Base-by-base conservation (phyloP, 2,329 filamentous ascomycete species). In the Curvularia verruculosa region DNA sequence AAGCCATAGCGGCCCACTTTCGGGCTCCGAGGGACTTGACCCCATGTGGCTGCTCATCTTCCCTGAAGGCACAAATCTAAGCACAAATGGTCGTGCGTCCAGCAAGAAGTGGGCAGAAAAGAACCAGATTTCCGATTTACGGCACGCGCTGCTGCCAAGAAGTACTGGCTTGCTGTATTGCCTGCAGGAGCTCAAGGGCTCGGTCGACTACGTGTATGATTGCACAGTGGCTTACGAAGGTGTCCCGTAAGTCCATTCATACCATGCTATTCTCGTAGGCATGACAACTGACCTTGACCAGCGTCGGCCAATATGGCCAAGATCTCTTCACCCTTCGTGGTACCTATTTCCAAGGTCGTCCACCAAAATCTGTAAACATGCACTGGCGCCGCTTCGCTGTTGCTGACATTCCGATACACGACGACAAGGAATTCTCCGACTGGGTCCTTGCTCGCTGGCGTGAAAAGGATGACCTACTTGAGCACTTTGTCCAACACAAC, bases 181-280 rank as follows among this genome's bases (percentile, higher is more conserved):
- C 69, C 80, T 96, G 34, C 87, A 87, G 58, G 89, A 96, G 76
- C 81, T 96, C 10, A 84, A 86, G 67, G 85, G 82, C 6, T 89
- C 88, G 0, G 84, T 95, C 0, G 90, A 94, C 4, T 96, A 90
- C 73, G 82, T 96, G 15, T 96, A 96, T 71, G 92, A 96, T 78
- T 97, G 94, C 77, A 98, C 95, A 0, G 87, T 99, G 53, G 93
- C 91, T 13, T 99, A 99, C 74, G 94, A 97, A 77, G 95, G 94
- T 29, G 86, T 96, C 48, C 90, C 91, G 89, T 94, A 84, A 83
- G 91, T 89, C 23, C 9, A 24, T 13, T n/a, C 3, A 12, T 15
- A 10, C 2, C 3, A 7, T 21, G 24, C 10, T 19, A 6, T 9
- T 37, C 18, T 26, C 2, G 9, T 34, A 21, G 18, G n/a, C 13